Evolutionary conservation across 2,329 filamentous ascomycete species (phyloP).

Genomic region (Fonsecaea pedrosoi): DNA sequence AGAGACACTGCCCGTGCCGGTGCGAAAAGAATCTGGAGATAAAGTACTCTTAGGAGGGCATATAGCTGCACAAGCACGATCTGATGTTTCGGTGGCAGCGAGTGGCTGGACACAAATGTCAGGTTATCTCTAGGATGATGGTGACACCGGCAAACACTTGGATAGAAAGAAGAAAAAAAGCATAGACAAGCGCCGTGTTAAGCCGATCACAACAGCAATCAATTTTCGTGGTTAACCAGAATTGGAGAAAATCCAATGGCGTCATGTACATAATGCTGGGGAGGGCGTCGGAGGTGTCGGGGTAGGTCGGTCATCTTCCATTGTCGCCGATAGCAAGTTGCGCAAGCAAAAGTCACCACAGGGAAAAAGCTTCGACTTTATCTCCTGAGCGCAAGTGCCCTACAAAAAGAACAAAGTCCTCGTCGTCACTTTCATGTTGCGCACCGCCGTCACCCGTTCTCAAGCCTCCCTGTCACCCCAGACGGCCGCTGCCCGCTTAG

Average conservation of each 20-base stretch:
- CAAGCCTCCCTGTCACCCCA: constrained; percentile 1
- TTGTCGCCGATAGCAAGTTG: background rate
- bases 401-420: background rate
- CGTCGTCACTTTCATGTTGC: constrained; percentile 1
- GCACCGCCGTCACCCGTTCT: background rate
- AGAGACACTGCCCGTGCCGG: background rate
- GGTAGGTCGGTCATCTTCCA: background rate
- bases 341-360: background rate
- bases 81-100: background rate
- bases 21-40: background rate
- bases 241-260: background rate
- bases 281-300: background rate
- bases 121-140: background rate
- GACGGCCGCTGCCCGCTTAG: constrained; percentile 1
- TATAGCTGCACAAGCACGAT: background rate
- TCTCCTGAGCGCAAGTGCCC: background rate
- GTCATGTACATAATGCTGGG: background rate
- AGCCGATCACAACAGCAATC: background rate
- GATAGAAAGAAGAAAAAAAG: background rate
- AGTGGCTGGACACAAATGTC: background rate
- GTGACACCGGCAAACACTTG: background rate
- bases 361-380: background rate
- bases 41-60: background rate
- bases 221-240: background rate
- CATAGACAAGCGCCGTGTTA: background rate